A percentile compares a stretch with the other conserved stretches of the same genome.
Conservation (phyloP, 441 rosid genomes). For the Euphorbia corollata region DNA sequence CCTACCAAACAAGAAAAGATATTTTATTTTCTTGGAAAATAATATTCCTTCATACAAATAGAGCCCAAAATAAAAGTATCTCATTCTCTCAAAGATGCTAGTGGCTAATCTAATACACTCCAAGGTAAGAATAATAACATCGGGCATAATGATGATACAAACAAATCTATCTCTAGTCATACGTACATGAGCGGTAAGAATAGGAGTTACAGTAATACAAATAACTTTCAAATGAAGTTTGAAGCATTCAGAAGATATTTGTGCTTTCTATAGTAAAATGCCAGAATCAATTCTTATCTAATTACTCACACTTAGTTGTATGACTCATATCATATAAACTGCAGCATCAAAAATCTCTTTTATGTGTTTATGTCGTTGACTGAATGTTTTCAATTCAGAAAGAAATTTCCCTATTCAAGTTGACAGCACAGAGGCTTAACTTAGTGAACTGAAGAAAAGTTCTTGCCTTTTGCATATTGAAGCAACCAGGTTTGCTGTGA, state of each 20-base stretch:
- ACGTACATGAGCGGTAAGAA: neutral
- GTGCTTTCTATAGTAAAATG: neutral
- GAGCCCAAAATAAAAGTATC: neutral
- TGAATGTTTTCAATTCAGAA: neutral
- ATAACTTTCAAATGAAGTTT: neutral
- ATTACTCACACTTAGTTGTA: neutral
- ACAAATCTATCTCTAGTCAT: neutral
- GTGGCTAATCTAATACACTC: neutral
- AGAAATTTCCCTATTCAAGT: neutral
- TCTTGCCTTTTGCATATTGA: constrained; percentile 80
- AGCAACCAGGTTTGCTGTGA: constrained; percentile 70
- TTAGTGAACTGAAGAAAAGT: constrained; percentile 8
- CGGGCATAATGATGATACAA: neutral
- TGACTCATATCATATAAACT: neutral
- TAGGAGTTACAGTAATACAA: neutral
- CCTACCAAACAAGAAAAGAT: too few relatives aligned
- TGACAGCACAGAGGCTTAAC: neutral
- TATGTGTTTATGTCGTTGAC: neutral
- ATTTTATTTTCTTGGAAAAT: too few relatives aligned
- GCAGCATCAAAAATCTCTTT: neutral
- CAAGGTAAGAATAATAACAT: neutral
- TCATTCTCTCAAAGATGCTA: constrained; percentile 6
- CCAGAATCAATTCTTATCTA: constrained; percentile 7
- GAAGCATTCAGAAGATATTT: neutral
- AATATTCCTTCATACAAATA: too few relatives aligned